These are phyloP conservation scores for Gleditsia sinensis DNA, from an alignment of 306 rosid species.

Conservation along the genomic window DNA sequence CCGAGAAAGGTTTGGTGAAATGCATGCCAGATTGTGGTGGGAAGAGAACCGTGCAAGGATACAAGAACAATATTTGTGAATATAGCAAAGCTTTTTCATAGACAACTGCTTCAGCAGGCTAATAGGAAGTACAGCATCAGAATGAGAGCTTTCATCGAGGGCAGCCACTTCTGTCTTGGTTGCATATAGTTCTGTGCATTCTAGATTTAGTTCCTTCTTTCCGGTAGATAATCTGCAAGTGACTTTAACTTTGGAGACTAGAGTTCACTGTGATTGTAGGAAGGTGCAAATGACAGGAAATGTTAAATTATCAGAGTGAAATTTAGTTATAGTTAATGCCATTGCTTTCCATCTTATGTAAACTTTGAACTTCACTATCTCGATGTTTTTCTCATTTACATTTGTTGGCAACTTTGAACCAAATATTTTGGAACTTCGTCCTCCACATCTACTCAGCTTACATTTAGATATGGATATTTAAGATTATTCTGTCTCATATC, in stretches of 20 bases:
- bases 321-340: background rate
- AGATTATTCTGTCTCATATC: too few relatives aligned
- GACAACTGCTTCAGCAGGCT: background rate
- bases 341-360: background rate
- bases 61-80: slow-evolving; percentile 67
- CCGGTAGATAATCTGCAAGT: slow-evolving; percentile 26
- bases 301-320: background rate
- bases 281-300: background rate
- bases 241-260: background rate
- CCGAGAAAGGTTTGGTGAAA: slow-evolving; percentile 70
- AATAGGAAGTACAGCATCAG: slow-evolving; percentile 2
- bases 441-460: too few relatives aligned
- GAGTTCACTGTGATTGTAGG: background rate
- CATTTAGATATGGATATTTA: too few relatives aligned
- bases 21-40: slow-evolving; percentile 81
- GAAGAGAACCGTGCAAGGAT: slow-evolving; percentile 70
- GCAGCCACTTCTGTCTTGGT: slow-evolving; percentile 2
- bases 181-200: slow-evolving; percentile 34
- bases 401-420: too few relatives aligned
- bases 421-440: too few relatives aligned
- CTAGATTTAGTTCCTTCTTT: slow-evolving; percentile 5
- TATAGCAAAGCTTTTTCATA: background rate
- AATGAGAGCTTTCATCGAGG: slow-evolving; percentile 20
- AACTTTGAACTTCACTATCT: background rate
- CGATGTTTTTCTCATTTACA: too few relatives aligned